A percentile compares a stretch with the other conserved stretches of the same genome.
These are phyloP conservation scores for Penicillium fimorum DNA, from an alignment of 495 filamentous ascomycete genomes.

Conservation along the genomic window DNA sequence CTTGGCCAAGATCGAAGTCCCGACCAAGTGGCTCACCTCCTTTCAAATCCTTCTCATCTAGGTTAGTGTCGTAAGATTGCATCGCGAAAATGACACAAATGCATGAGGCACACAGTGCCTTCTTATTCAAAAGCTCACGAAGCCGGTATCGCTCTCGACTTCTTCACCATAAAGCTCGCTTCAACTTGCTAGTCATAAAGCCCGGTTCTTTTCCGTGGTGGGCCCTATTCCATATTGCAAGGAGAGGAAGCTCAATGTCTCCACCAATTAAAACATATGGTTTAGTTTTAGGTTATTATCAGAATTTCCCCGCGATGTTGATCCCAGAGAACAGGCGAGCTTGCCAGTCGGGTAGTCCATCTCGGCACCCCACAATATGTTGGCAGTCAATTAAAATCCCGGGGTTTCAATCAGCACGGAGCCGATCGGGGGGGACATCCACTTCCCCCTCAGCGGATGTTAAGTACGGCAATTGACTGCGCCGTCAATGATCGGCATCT, in stretches of 20 bases:
- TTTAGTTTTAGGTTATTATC: background rate
- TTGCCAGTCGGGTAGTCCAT: background rate
- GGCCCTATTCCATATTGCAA: conserved; percentile 1
- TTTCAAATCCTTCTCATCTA: conserved; percentile 15
- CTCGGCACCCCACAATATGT: conserved; percentile 2
- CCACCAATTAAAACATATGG: background rate
- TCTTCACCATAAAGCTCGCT: conserved; percentile 2
- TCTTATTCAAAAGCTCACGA: background rate
- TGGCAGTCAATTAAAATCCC: background rate
- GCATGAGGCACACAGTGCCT: background rate
- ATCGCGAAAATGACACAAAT: background rate
- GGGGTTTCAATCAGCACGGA: conserved; percentile 1
- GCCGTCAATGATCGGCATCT: background rate
- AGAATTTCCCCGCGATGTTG: conserved; percentile 10
- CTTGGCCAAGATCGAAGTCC: conserved; percentile 31
- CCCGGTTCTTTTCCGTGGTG: conserved; percentile 17
- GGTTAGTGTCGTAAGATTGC: background rate
- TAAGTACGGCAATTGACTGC: conserved; percentile 7
- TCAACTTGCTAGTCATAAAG: conserved; percentile 18
- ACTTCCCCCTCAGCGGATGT: conserved; percentile 6
- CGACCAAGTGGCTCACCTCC: conserved; percentile 8
- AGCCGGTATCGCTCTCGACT: background rate
- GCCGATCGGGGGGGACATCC: conserved; percentile 1
- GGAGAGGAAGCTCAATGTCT: background rate
- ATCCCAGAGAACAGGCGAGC: background rate